Evolutionary conservation across 2,329 filamentous ascomycete species (phyloP).

Genomic region (Pseudogymnoascus sp.): DNA sequence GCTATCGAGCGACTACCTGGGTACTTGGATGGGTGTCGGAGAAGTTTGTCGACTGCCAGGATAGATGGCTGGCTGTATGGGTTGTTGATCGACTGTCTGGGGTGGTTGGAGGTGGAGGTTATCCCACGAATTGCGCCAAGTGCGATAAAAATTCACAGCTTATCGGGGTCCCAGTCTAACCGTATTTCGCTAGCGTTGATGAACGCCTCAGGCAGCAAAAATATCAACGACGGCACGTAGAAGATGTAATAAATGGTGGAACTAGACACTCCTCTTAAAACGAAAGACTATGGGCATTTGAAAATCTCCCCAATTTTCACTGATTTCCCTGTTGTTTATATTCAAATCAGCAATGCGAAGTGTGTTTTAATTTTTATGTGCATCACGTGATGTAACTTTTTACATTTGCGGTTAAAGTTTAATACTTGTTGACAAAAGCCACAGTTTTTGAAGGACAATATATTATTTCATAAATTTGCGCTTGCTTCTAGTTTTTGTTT

Average conservation of each 20-base stretch:
- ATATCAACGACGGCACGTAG: background rate
- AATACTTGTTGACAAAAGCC: background rate
- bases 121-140: conserved; percentile 7
- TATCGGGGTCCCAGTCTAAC: background rate
- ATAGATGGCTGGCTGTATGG: background rate
- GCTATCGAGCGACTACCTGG: background rate
- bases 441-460: background rate
- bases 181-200: background rate
- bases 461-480: background rate
- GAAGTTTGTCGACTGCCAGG: background rate
- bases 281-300: background rate
- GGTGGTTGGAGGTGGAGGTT: conserved; percentile 2
- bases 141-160: conserved; percentile 7
- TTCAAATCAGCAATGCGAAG: background rate
- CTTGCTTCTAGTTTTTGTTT: background rate
- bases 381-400: background rate
- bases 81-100: conserved; percentile 1
- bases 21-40: background rate
- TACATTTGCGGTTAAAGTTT: background rate
- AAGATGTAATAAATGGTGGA: background rate
- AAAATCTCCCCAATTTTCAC: no score
- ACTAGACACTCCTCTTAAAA: background rate
- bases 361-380: background rate
- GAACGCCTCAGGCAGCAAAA: background rate
- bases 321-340: background rate